Conservation (phyloP, 768 basidiomycete genomes). For the Boletus fagicola region DNA sequence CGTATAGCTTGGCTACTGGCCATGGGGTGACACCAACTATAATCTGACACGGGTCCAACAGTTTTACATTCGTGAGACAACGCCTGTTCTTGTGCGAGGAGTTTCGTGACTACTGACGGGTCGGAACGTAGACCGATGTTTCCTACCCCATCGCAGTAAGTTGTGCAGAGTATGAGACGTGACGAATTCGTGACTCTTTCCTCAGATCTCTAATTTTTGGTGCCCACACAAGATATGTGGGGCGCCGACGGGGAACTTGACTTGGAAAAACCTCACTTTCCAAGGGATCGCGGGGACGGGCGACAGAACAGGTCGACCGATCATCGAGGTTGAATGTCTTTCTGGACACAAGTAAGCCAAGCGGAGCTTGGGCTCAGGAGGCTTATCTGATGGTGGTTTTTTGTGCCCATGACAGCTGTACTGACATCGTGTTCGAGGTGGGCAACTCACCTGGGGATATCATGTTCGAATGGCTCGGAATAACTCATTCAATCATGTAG, state of each 20-base stretch:
- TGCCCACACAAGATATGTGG: constrained; percentile 3
- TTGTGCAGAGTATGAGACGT: background rate
- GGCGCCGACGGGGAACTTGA: background rate
- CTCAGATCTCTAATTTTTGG: constrained; percentile 5
- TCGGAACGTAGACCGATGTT: background rate
- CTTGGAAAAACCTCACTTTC: constrained; percentile 12
- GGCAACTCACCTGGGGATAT: background rate
- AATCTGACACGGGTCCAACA: background rate
- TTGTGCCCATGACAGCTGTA: background rate
- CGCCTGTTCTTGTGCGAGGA: too few species aligned
- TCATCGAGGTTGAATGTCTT: constrained; percentile 1
- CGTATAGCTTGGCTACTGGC: background rate
- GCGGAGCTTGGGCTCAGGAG: background rate
- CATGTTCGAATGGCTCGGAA: background rate
- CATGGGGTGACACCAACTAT: background rate
- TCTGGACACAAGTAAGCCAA: background rate
- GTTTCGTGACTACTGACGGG: background rate
- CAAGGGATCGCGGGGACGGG: constrained; percentile 7
- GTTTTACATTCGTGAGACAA: constrained; percentile 14
- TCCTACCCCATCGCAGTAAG: constrained; percentile 12
- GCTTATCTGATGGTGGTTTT: background rate
- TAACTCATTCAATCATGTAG: background rate
- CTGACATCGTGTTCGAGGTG: constrained; percentile 12
- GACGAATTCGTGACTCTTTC: background rate
- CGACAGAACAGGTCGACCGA: background rate